Percentiles rank a stretch among this genome's conserved stretches.
These are phyloP conservation scores for Lignosus rhinocerotis DNA, from an alignment of 1,284 basidiomycete genomes.

Conservation along the genomic window DNA sequence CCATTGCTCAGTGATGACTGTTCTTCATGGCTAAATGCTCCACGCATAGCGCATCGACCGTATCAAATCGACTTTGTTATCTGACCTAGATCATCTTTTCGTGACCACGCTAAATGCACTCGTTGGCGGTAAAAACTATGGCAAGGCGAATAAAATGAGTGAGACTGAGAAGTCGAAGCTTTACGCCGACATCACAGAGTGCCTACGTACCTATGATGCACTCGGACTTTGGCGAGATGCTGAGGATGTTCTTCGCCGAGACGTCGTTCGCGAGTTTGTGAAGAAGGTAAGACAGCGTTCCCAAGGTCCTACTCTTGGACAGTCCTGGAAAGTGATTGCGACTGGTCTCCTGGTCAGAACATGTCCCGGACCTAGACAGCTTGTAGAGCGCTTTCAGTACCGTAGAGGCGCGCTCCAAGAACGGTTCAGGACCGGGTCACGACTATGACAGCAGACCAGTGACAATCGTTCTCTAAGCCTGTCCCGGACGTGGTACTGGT, in stretches of 20 bases:
- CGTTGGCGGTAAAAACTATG: slow-evolving; percentile 46
- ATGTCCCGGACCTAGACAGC: too few relatives aligned
- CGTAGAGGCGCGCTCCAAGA: too few relatives aligned
- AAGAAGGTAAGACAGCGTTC: slow-evolving; percentile 54
- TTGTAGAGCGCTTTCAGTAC: too few relatives aligned
- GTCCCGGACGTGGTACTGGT: too few relatives aligned
- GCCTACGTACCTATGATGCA: slow-evolving; percentile 80
- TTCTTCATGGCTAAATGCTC: slow-evolving; percentile 10
- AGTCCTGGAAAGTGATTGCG: too few relatives aligned
- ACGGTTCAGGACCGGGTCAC: too few relatives aligned
- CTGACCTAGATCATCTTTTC: slow-evolving; percentile 83
- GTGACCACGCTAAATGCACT: slow-evolving; percentile 52
- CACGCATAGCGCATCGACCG: slow-evolving; percentile 70
- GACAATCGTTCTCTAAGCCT: too few relatives aligned
- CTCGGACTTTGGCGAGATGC: slow-evolving; percentile 83
- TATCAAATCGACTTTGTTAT: slow-evolving; percentile 78
- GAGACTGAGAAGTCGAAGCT: slow-evolving; percentile 68
- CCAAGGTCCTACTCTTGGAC: too few relatives aligned
- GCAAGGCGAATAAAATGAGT: slow-evolving; percentile 36
- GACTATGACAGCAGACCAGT: too few relatives aligned
- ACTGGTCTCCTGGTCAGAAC: too few relatives aligned
- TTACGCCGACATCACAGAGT: slow-evolving; percentile 70
- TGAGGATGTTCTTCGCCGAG: slow-evolving; percentile 77
- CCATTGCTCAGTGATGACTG: slow-evolving; percentile 20
- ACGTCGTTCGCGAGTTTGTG: slow-evolving; percentile 73